These are phyloP conservation scores for Leccinum longicurvipes DNA, from an alignment of 768 basidiomycete species.

Conservation along the genomic window DNA sequence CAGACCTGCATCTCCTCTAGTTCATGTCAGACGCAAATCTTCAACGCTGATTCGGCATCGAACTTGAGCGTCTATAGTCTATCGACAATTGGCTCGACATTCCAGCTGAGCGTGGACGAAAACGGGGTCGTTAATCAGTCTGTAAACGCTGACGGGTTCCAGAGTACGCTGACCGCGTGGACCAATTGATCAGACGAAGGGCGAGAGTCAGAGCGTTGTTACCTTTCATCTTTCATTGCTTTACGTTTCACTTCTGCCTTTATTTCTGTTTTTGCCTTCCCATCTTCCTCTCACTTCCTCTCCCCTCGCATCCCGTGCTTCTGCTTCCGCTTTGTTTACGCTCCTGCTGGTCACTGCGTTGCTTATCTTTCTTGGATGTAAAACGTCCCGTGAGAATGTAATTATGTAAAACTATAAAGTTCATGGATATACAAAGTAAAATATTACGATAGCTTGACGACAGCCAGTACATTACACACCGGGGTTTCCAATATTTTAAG, in stretches of 20 bases:
- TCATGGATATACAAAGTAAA: too few relatives aligned
- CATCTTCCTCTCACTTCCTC: too few relatives aligned
- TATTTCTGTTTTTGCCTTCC: too few relatives aligned
- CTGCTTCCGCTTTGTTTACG: too few relatives aligned
- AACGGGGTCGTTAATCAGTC: constrained; percentile 33
- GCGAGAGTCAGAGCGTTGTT: not conserved
- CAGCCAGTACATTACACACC: too few relatives aligned
- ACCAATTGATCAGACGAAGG: not conserved
- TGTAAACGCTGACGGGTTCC: constrained; percentile 22
- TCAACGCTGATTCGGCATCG: constrained; percentile 40
- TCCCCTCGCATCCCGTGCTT: too few relatives aligned
- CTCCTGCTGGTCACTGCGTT: too few relatives aligned
- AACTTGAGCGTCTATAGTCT: constrained; percentile 40
- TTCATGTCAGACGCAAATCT: constrained; percentile 42
- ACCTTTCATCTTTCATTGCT: not conserved
- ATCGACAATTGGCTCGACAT: constrained; percentile 42
- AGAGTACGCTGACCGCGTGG: not conserved
- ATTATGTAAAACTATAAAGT: too few relatives aligned
- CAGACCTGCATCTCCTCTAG: constrained; percentile 34
- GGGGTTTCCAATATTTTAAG: too few relatives aligned
- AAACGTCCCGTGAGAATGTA: too few relatives aligned
- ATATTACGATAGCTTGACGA: too few relatives aligned
- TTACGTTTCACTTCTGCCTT: not conserved
- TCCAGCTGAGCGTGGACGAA: constrained; percentile 38
- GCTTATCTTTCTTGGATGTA: too few relatives aligned